These are phyloP conservation scores for Exophiala calicioides DNA, from an alignment of 2,329 filamentous ascomycete genomes.

Conservation along the genomic window DNA sequence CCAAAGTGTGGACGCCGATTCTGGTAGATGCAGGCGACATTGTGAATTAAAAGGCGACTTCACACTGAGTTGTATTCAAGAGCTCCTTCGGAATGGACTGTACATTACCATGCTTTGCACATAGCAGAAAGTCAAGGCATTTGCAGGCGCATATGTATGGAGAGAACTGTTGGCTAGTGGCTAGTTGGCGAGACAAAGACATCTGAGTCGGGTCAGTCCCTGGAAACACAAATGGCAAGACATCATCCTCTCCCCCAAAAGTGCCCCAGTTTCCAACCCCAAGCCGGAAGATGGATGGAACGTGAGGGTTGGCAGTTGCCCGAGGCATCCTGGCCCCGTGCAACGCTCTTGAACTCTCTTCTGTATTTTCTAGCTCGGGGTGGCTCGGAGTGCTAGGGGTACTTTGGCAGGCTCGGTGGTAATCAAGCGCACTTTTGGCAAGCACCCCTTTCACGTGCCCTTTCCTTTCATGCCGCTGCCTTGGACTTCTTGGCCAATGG, in stretches of 20 bases:
- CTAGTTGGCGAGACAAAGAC: conserved; percentile 2
- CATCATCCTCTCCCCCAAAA: conserved; percentile 4
- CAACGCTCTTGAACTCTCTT: too few relatives aligned
- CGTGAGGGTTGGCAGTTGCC: too few relatives aligned
- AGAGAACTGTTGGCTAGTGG: background rate
- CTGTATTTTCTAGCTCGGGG: too few relatives aligned
- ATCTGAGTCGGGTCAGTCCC: conserved; percentile 3
- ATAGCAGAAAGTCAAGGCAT: conserved; percentile 13
- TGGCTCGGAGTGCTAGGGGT: too few relatives aligned
- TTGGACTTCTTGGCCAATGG: too few relatives aligned
- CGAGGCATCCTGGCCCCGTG: background rate
- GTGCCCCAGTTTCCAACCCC: background rate
- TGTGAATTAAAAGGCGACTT: conserved; percentile 47
- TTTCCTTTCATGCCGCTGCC: too few relatives aligned
- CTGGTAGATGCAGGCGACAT: conserved; percentile 73
- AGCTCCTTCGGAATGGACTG: conserved; percentile 4
- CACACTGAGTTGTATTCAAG: conserved; percentile 7
- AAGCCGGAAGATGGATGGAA: too few relatives aligned
- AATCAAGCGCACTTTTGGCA: too few relatives aligned
- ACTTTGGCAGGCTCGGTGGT: too few relatives aligned
- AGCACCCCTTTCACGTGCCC: too few relatives aligned
- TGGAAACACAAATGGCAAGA: conserved; percentile 5
- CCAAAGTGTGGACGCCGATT: conserved; percentile 65
- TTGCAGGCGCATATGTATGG: conserved; percentile 11
- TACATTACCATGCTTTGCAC: conserved; percentile 21